Conservation (phyloP, 1,139 yeast genomes). For the Suhomyces kunorum region DNA sequence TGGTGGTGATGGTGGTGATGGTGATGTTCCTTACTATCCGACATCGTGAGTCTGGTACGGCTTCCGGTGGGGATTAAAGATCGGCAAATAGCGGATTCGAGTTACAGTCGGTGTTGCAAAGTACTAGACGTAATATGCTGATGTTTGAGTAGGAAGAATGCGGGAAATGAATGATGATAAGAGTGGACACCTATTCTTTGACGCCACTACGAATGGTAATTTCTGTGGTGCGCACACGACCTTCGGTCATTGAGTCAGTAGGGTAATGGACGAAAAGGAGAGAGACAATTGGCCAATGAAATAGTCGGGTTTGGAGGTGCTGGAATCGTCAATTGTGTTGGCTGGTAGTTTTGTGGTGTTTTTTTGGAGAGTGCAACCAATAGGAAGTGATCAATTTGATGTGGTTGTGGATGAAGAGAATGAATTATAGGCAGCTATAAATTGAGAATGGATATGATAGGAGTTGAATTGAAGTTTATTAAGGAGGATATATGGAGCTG, state of each 20-base stretch:
- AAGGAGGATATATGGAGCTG: too few relatives aligned
- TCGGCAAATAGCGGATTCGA: background rate
- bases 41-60: constrained; percentile 6
- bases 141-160: background rate
- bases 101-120: background rate
- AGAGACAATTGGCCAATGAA: background rate
- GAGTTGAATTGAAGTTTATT: too few relatives aligned
- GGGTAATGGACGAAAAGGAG: background rate
- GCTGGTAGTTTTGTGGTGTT: too few relatives aligned
- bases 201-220: background rate
- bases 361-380: too few relatives aligned
- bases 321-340: too few relatives aligned
- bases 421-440: too few relatives aligned
- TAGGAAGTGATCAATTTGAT: too few relatives aligned
- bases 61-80: background rate
- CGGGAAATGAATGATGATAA: background rate
- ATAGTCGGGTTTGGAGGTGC: too few relatives aligned
- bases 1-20: constrained; percentile 16
- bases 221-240: background rate
- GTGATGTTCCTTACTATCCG: constrained; percentile 9
- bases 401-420: too few relatives aligned
- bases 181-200: background rate
- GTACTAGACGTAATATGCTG: background rate
- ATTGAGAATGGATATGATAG: too few relatives aligned
- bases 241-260: background rate